phyloP scores from a whole-genome alignment of 495 filamentous ascomycete genomes.

The Talaromyces wortmannii region DNA sequence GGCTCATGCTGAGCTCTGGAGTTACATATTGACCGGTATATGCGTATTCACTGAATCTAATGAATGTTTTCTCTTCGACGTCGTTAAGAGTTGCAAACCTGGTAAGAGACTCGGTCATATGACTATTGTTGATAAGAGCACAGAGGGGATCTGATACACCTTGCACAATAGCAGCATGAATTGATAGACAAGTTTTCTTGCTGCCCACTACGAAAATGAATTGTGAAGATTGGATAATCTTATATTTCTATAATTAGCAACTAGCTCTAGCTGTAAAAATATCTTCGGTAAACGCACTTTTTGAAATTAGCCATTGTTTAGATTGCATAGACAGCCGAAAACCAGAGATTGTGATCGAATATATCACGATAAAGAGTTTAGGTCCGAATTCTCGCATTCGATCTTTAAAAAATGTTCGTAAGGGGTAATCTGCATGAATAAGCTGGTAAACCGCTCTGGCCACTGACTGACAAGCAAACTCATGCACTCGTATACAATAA shows the following conservation, averaged over 20 bases:
- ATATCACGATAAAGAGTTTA: too few relatives aligned
- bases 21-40: conserved; percentile 14
- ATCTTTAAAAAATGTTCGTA: too few relatives aligned
- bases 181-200: conserved; percentile 1
- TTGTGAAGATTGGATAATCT: conserved; percentile 1
- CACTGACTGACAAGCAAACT: too few relatives aligned
- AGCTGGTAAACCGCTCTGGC: too few relatives aligned
- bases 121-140: conserved; percentile 7
- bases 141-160: conserved; percentile 2
- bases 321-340: too few relatives aligned
- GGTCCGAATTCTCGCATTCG: too few relatives aligned
- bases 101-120: conserved; percentile 7
- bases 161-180: conserved; percentile 1
- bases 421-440: too few relatives aligned
- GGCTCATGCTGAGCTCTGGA: neutral
- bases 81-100: conserved; percentile 6
- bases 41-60: conserved; percentile 12
- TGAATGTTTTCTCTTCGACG: conserved; percentile 10
- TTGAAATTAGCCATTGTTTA: conserved; percentile 2
- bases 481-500: too few relatives aligned
- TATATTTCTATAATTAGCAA: conserved; percentile 1
- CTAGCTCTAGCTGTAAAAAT: neutral
- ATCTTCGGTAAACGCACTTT: neutral
- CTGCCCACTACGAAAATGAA: conserved; percentile 3
- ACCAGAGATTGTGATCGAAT: too few relatives aligned